These are phyloP conservation scores for Claviceps sp. DNA, from an alignment of 2,329 filamentous ascomycete species.

Conservation along the genomic window DNA sequence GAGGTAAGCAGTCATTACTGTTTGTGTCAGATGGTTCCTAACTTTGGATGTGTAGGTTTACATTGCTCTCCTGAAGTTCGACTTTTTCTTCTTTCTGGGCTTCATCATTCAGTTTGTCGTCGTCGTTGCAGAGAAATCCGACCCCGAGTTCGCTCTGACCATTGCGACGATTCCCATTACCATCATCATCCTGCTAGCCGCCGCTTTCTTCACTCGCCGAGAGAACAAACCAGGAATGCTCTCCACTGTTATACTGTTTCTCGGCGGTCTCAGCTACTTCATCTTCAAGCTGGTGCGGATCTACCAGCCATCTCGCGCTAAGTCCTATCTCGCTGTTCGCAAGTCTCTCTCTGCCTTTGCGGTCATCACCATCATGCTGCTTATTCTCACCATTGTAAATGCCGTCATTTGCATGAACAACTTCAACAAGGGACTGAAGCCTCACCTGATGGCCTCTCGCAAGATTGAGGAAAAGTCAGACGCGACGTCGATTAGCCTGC, in stretches of 20 bases:
- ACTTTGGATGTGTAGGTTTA: constrained; percentile 55
- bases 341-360: constrained; percentile 88
- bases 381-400: constrained; percentile 78
- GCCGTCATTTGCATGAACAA: constrained; percentile 80
- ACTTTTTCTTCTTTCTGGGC: constrained; percentile 99
- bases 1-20: background rate
- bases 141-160: constrained; percentile 73
- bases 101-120: constrained; percentile 98
- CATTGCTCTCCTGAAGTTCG: constrained; percentile 93
- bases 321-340: constrained; percentile 63
- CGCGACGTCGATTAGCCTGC: constrained; percentile 39
- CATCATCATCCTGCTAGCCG: constrained; percentile 72
- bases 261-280: constrained; percentile 86
- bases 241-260: constrained; percentile 68
- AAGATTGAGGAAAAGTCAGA: constrained; percentile 41
- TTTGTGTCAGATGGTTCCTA: background rate
- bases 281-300: constrained; percentile 97
- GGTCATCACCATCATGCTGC: constrained; percentile 78
- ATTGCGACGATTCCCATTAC: constrained; percentile 84
- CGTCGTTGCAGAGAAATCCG: constrained; percentile 57
- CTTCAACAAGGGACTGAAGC: constrained; percentile 81
- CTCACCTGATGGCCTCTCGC: constrained; percentile 53
- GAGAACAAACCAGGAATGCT: constrained; percentile 74
- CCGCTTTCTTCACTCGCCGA: constrained; percentile 71
- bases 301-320: constrained; percentile 51